Percentiles rank a stretch among this genome's conserved stretches.
phyloP scores from a whole-genome alignment of 495 filamentous ascomycete genomes.

The Penicillium waksmanii region DNA sequence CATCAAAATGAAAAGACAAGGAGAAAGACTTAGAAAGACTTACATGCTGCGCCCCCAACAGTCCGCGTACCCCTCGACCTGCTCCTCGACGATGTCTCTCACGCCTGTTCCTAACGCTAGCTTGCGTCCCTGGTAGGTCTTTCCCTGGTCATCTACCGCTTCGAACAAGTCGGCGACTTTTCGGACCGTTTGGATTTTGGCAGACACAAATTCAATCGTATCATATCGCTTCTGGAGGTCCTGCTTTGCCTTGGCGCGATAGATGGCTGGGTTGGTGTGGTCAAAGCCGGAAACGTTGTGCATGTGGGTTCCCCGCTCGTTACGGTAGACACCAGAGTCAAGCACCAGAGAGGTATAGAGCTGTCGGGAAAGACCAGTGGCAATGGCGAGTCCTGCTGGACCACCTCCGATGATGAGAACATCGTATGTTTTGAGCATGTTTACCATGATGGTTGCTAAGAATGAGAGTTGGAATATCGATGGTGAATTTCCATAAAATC shows the following conservation, averaged over 20 bases:
- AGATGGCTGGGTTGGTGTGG: conserved; percentile 41
- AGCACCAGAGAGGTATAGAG: conserved; percentile 52
- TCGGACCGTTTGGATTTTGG: conserved; percentile 26
- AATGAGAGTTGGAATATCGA: background rate
- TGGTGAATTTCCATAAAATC: background rate
- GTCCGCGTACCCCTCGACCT: conserved; percentile 38
- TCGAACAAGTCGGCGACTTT: conserved; percentile 23
- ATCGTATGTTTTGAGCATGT: conserved; percentile 36
- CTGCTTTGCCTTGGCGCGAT: conserved; percentile 39
- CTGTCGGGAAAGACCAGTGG: conserved; percentile 51
- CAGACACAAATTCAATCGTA: conserved; percentile 40
- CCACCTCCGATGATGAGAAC: conserved; percentile 61
- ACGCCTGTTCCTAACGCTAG: conserved; percentile 54
- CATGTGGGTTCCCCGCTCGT: conserved; percentile 48
- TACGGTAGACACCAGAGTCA: conserved; percentile 54
- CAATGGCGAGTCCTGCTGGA: conserved; percentile 57
- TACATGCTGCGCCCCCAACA: conserved; percentile 37
- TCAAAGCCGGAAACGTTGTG: conserved; percentile 57
- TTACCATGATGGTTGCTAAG: background rate
- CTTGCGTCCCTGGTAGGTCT: conserved; percentile 46
- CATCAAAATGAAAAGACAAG: background rate
- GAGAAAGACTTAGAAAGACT: conserved; percentile 1
- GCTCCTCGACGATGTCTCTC: conserved; percentile 33
- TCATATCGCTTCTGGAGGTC: conserved; percentile 48
- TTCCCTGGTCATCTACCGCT: conserved; percentile 14